A percentile compares a stretch with the other conserved stretches of the same genome.
phyloP scores from a whole-genome alignment of 495 filamentous ascomycete genomes.

The Delitschia confertaspora region DNA sequence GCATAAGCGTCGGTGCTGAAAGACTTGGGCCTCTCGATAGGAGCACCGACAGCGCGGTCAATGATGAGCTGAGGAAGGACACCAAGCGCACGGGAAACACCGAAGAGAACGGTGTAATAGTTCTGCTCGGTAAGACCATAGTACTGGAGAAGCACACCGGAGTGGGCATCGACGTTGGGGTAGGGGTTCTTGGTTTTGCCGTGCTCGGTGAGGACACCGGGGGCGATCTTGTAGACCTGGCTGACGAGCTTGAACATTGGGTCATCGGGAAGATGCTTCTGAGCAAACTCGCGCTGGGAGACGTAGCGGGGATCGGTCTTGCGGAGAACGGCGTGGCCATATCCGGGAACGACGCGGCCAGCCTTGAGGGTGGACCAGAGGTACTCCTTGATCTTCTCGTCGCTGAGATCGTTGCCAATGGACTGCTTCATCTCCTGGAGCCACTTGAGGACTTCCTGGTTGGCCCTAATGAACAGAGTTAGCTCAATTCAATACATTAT shows the following conservation, averaged over 20 bases:
- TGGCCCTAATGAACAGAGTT: slow-evolving; percentile 51
- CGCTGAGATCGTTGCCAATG: slow-evolving; percentile 87
- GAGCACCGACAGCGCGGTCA: slow-evolving; percentile 88
- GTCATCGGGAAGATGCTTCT: slow-evolving; percentile 84
- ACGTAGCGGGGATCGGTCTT: slow-evolving; percentile 99
- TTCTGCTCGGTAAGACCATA: slow-evolving; percentile 96
- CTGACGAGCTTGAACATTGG: slow-evolving; percentile 99
- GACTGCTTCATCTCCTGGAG: slow-evolving; percentile 96
- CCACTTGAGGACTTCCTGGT: slow-evolving; percentile 99
- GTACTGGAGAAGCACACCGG: slow-evolving; percentile 97
- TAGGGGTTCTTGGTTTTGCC: slow-evolving; percentile 56
- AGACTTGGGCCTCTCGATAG: slow-evolving; percentile 85
- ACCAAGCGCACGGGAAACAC: slow-evolving; percentile 94
- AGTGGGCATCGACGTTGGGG: slow-evolving; percentile 52
- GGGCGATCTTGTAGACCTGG: slow-evolving; percentile 99
- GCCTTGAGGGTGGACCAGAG: slow-evolving; percentile 93
- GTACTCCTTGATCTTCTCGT: slow-evolving; percentile 93
- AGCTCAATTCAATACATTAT: slow-evolving; percentile 15
- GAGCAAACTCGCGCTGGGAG: slow-evolving; percentile 92
- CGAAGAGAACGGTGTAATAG: slow-evolving; percentile 99
- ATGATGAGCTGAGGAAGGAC: slow-evolving; percentile 98
- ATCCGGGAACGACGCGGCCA: slow-evolving; percentile 93
- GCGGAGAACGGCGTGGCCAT: slow-evolving; percentile 96
- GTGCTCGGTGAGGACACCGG: slow-evolving; percentile 94
- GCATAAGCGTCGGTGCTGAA: slow-evolving; percentile 96